These are phyloP conservation scores for Astrocystis sublimbata DNA, from an alignment of 495 filamentous ascomycete species.

Conservation along the genomic window DNA sequence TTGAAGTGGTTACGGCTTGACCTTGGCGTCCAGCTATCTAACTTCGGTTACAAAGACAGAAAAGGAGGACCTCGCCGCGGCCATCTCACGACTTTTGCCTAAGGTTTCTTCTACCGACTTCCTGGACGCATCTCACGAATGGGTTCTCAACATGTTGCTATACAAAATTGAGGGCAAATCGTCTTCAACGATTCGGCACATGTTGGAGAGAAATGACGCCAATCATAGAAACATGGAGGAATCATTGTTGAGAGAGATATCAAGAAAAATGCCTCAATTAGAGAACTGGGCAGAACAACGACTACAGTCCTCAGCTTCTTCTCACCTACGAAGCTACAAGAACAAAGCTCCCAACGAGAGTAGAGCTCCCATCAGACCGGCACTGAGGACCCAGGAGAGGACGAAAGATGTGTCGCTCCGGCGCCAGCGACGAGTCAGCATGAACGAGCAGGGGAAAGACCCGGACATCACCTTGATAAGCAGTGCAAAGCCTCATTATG, in stretches of 20 bases:
- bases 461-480: background rate
- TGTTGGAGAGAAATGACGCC: background rate
- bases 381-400: background rate
- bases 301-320: too few species aligned
- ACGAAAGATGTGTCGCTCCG: background rate
- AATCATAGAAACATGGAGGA: conserved; percentile 5
- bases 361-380: background rate
- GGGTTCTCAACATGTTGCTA: conserved; percentile 13
- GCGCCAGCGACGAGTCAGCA: background rate
- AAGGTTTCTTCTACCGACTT: conserved; percentile 6
- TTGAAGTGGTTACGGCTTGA: conserved; percentile 4
- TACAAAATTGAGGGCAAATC: conserved; percentile 14
- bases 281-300: conserved; percentile 7
- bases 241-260: conserved; percentile 2
- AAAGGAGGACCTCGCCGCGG: background rate
- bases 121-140: conserved; percentile 5
- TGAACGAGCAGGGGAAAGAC: background rate
- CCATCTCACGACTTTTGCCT: conserved; percentile 5
- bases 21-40: conserved; percentile 7
- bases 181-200: background rate
- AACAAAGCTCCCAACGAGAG: background rate
- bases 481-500: background rate
- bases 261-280: conserved; percentile 12
- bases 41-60: conserved; percentile 4
- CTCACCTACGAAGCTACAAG: background rate